Conservation (phyloP, 208 protist genomes). For the Vickermania ingenoplastis region DNA sequence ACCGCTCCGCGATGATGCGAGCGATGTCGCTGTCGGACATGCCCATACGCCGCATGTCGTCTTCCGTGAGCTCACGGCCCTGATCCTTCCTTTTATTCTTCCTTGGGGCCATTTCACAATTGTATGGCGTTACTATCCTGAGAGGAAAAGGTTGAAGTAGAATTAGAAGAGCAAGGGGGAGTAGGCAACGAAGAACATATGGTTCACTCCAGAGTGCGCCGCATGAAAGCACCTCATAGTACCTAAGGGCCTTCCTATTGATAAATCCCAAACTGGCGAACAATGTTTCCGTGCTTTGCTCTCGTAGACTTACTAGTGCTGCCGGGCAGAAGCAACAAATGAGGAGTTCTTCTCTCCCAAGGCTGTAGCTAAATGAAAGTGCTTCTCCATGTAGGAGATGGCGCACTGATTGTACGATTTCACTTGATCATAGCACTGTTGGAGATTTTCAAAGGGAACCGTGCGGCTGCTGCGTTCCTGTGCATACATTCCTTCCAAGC, state of each 20-base stretch:
- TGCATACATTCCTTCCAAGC: too few species aligned
- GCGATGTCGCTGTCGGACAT: slow-evolving; percentile 65
- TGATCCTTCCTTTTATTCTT: slow-evolving; percentile 47
- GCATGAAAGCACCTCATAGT: too few species aligned
- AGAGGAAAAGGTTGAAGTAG: too few species aligned
- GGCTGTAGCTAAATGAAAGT: background rate
- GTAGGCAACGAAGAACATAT: too few species aligned
- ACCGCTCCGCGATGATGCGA: slow-evolving; percentile 53
- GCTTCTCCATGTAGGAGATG: background rate
- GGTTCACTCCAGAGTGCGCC: too few species aligned
- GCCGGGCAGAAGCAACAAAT: background rate
- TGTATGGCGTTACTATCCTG: background rate
- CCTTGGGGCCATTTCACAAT: slow-evolving; percentile 38
- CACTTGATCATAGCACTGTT: background rate
- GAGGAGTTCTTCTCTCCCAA: background rate
- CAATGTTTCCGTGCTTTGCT: too few species aligned
- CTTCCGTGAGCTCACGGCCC: slow-evolving; percentile 45
- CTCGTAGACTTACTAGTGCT: too few species aligned
- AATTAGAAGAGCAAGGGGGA: too few species aligned
- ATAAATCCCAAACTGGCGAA: too few species aligned
- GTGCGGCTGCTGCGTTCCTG: too few species aligned
- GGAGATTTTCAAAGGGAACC: background rate
- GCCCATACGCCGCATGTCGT: slow-evolving; percentile 71
- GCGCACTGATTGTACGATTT: background rate
- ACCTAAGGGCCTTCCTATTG: too few species aligned